Conservation (phyloP, 352 stramenopile species). For the Globisporangium takayamanum region DNA sequence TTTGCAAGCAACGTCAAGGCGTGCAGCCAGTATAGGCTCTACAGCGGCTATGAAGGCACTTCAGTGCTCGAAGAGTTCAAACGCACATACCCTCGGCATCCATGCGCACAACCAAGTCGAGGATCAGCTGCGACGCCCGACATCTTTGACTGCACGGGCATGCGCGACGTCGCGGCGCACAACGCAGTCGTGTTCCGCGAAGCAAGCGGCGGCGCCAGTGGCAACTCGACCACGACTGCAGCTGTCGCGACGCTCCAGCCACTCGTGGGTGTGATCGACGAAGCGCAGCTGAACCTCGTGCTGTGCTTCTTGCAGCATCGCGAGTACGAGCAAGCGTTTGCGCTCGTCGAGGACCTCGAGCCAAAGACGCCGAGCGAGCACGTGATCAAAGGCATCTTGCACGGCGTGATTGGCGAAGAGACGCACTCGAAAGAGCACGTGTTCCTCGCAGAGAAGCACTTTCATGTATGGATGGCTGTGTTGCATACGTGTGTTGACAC, state of each 20-base stretch:
- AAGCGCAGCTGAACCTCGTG: slow-evolving; percentile 51
- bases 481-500: background rate
- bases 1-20: slow-evolving; percentile 71
- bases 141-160: slow-evolving; percentile 12
- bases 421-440: slow-evolving; percentile 56
- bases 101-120: slow-evolving; percentile 11
- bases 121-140: background rate
- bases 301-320: slow-evolving; percentile 41
- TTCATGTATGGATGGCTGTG: slow-evolving; percentile 25
- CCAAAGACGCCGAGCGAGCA: slow-evolving; percentile 32
- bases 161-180: slow-evolving; percentile 37
- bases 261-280: slow-evolving; percentile 35
- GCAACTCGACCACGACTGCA: background rate
- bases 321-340: slow-evolving; percentile 44
- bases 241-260: slow-evolving; percentile 19
- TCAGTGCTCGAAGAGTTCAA: slow-evolving; percentile 82
- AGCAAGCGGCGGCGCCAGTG: background rate
- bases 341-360: slow-evolving; percentile 52
- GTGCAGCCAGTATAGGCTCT: slow-evolving; percentile 52
- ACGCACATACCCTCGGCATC: slow-evolving; percentile 38
- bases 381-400: slow-evolving; percentile 53
- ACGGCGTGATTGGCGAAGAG: slow-evolving; percentile 53
- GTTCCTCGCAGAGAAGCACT: slow-evolving; percentile 69
- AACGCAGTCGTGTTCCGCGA: slow-evolving; percentile 46
- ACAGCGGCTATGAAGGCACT: slow-evolving; percentile 47